Conservation (phyloP, 2,329 filamentous ascomycete genomes). For the Coniochaeta sp. region DNA sequence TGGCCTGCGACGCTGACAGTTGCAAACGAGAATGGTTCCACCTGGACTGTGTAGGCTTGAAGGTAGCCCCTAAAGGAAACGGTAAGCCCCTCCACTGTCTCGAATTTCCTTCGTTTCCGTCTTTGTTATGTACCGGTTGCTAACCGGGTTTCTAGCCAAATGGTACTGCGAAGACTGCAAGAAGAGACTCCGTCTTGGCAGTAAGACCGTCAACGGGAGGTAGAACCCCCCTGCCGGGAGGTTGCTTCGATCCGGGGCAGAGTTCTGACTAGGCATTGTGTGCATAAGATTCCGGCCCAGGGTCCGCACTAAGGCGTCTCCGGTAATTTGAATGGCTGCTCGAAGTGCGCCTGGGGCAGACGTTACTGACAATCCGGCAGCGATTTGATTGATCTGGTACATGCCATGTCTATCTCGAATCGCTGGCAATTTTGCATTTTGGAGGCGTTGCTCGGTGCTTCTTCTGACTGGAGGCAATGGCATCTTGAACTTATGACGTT, state of each 20-base stretch:
- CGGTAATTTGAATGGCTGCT: background rate
- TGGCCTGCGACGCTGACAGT: constrained; percentile 67
- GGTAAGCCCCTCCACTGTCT: constrained; percentile 42
- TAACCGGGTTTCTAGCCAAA: constrained; percentile 46
- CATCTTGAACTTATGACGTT: background rate
- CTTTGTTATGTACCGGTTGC: background rate
- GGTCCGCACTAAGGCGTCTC: background rate
- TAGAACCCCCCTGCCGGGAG: constrained; percentile 17
- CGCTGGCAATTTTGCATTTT: background rate
- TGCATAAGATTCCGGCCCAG: background rate
- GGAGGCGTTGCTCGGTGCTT: background rate
- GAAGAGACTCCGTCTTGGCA: constrained; percentile 49
- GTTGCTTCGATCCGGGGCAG: background rate
- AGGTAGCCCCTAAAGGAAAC: constrained; percentile 68
- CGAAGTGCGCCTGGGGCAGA: background rate
- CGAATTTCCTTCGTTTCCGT: background rate
- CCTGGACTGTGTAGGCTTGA: constrained; percentile 71
- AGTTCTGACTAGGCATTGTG: constrained; percentile 5
- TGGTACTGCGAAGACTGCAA: constrained; percentile 80
- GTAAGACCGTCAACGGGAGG: constrained; percentile 43
- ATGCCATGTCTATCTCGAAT: background rate
- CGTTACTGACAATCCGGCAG: background rate
- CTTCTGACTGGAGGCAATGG: background rate
- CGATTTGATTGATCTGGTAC: background rate
- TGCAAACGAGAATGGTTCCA: constrained; percentile 80